Evolutionary conservation across 768 basidiomycete genomes (phyloP).

Genomic region (Podaxis rugospora): DNA sequence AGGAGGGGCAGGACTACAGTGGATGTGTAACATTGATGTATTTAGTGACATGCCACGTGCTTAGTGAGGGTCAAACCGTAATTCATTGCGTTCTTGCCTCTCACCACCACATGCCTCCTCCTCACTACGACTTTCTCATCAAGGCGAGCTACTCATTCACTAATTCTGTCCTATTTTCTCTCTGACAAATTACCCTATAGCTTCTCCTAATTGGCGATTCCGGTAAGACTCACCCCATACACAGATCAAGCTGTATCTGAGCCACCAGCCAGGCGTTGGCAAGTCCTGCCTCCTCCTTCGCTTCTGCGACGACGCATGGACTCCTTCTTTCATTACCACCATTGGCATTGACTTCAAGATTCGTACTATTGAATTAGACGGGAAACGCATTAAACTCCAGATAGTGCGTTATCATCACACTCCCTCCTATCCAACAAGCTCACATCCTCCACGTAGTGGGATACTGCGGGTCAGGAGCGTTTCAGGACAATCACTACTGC

Average conservation of each 20-base stretch:
- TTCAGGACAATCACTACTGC: constrained; percentile 98
- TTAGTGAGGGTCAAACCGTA: neutral
- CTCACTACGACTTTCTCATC: constrained; percentile 97
- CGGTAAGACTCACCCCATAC: constrained; percentile 42
- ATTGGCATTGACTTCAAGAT: constrained; percentile 99
- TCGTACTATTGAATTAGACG: constrained; percentile 96
- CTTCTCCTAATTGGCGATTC: constrained; percentile 96
- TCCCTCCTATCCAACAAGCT: neutral
- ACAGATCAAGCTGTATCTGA: constrained; percentile 8
- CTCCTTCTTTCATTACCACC: constrained; percentile 97
- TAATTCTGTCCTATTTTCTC: neutral
- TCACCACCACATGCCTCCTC: constrained; percentile 64
- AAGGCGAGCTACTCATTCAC: constrained; percentile 46
- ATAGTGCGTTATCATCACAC: constrained; percentile 57
- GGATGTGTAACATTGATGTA: neutral
- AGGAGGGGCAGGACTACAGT: neutral
- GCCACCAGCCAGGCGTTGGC: constrained; percentile 65
- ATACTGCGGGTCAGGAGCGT: constrained; percentile 98
- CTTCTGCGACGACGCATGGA: constrained; percentile 99
- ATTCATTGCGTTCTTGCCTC: neutral
- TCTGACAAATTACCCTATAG: constrained; percentile 32
- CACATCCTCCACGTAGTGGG: constrained; percentile 64
- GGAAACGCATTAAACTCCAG: constrained; percentile 98
- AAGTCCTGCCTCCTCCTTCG: constrained; percentile 94
- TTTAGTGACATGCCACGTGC: constrained; percentile 8